Percentiles rank a stretch among this genome's conserved stretches.
These are phyloP conservation scores for Verticillium tricorpus DNA, from an alignment of 2,329 filamentous ascomycete genomes.

Conservation along the genomic window DNA sequence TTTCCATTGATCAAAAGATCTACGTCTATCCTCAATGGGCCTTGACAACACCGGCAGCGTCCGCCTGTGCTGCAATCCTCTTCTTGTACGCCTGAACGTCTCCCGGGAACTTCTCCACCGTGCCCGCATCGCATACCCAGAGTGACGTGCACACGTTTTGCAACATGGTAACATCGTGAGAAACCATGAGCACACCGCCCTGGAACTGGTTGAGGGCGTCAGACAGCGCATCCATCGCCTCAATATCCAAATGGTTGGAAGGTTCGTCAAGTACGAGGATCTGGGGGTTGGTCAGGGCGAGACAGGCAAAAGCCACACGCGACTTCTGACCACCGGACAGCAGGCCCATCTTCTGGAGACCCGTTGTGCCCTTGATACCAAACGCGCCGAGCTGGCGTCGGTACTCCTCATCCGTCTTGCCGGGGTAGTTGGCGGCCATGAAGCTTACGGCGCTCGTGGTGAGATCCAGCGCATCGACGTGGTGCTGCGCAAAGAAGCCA, in stretches of 20 bases:
- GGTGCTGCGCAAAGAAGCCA: constrained; percentile 97
- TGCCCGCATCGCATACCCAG: constrained; percentile 95
- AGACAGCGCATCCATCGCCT: constrained; percentile 94
- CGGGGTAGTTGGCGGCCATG: constrained; percentile 90
- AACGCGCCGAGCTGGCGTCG: constrained; percentile 89
- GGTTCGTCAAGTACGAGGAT: constrained; percentile 98
- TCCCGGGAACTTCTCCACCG: constrained; percentile 92
- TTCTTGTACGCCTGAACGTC: constrained; percentile 98
- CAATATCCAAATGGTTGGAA: constrained; percentile 97
- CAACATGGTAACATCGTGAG: constrained; percentile 98
- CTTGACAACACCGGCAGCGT: constrained; percentile 80
- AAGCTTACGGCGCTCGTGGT: constrained; percentile 87
- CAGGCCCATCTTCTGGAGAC: constrained; percentile 90
- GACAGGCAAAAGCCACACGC: constrained; percentile 94
- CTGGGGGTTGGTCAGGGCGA: constrained; percentile 90
- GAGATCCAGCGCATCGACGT: constrained; percentile 92
- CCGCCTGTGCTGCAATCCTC: constrained; percentile 84
- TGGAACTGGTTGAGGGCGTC: constrained; percentile 81
- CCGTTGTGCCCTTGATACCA: constrained; percentile 88
- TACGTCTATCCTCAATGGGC: constrained; percentile 38
- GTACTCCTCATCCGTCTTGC: constrained; percentile 93
- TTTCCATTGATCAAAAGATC: neutral
- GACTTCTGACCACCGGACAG: constrained; percentile 98
- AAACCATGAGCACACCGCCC: constrained; percentile 96
- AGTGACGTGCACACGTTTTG: constrained; percentile 91